A percentile compares a stretch with the other conserved stretches of the same genome.
Conservation (phyloP, 164 flowering plant species). For the Tetrastigma voinierianum region DNA sequence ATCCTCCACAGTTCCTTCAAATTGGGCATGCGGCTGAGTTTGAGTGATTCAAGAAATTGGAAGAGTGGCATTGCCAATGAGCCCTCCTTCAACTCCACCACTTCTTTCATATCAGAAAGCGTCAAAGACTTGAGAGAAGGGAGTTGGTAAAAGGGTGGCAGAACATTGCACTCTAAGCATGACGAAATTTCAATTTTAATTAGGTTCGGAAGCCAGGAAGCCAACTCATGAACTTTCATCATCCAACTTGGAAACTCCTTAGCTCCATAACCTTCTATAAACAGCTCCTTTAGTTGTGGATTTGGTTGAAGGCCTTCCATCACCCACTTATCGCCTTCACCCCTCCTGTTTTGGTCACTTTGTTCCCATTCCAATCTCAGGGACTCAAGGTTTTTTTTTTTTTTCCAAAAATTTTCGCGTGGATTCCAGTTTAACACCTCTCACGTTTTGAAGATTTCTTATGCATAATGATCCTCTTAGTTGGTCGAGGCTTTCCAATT, state of each 20-base stretch:
- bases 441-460: background rate
- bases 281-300: background rate
- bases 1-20: background rate
- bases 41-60: background rate
- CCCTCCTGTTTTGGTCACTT: too few relatives aligned
- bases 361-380: background rate
- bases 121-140: background rate
- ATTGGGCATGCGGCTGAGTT: background rate
- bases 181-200: background rate
- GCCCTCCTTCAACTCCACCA: background rate
- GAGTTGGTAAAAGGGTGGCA: background rate
- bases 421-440: background rate
- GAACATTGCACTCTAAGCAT: background rate
- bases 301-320: slow-evolving; percentile 3
- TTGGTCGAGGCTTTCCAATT: background rate
- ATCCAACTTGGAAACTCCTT: background rate
- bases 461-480: background rate
- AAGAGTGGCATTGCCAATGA: background rate
- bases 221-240: background rate
- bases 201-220: background rate
- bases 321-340: background rate
- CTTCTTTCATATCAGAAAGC: background rate
- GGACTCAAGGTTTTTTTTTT: background rate
- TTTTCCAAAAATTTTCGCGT: background rate
- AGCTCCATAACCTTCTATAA: background rate